These are phyloP conservation scores for Pontederia crassipes DNA, from an alignment of 176 grass and related monocot species.

Conservation along the genomic window DNA sequence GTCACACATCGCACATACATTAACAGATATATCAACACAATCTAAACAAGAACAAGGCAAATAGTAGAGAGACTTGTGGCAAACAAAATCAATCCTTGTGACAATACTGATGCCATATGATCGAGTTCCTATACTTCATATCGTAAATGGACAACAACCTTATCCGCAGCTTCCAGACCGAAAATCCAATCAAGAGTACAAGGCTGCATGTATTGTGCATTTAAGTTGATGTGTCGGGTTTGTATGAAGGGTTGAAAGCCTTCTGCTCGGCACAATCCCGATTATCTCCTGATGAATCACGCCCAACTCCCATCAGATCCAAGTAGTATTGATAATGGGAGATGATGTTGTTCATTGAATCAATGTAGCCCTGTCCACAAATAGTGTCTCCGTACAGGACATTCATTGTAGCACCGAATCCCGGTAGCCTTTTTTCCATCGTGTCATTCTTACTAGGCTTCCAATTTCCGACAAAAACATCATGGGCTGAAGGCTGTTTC, in stretches of 20 bases:
- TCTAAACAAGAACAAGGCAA: no score
- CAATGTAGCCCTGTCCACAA: constrained; percentile 46
- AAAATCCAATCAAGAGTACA: no score
- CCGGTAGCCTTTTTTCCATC: constrained; percentile 55
- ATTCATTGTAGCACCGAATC: constrained; percentile 77
- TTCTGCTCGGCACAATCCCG: constrained; percentile 60
- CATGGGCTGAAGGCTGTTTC: constrained; percentile 74
- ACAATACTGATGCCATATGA: no score
- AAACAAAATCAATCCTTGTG: no score
- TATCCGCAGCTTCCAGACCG: no score
- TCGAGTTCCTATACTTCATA: no score
- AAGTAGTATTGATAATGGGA: constrained; percentile 71
- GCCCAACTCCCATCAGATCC: constrained; percentile 57
- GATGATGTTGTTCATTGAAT: constrained; percentile 53
- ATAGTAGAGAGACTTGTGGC: no score
- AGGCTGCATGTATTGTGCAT: no score
- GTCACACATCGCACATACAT: no score
- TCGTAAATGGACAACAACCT: no score
- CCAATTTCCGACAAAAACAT: constrained; percentile 83
- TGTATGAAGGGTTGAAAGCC: constrained; percentile 46
- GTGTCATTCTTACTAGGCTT: constrained; percentile 72
- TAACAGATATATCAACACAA: no score
- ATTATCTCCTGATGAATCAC: constrained; percentile 43
- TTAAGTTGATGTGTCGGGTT: not conserved
- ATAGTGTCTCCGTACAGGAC: constrained; percentile 50